These are phyloP conservation scores for Isabelozyma rhagii DNA, from an alignment of 805 yeast species.

Conservation along the genomic window DNA sequence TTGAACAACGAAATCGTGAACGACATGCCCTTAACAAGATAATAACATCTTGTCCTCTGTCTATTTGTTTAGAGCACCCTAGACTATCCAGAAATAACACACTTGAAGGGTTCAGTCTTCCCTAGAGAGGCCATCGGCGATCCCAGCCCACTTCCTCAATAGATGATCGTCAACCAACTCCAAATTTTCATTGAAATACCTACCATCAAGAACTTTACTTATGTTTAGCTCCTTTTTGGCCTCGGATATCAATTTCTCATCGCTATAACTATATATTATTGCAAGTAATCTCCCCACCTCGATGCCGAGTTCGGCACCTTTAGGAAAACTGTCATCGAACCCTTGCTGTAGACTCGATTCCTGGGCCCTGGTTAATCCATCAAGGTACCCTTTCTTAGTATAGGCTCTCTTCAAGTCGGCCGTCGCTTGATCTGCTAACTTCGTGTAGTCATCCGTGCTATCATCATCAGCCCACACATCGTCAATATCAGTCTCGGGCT, in stretches of 20 bases:
- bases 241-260: constrained; percentile 17
- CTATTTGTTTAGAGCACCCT: background rate
- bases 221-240: constrained; percentile 58
- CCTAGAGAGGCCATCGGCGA: constrained; percentile 2
- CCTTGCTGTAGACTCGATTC: constrained; percentile 73
- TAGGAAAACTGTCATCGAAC: constrained; percentile 75
- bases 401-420: constrained; percentile 55
- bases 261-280: constrained; percentile 15
- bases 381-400: constrained; percentile 76
- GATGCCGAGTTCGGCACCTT: constrained; percentile 70
- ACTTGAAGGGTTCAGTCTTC: background rate
- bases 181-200: constrained; percentile 52
- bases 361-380: constrained; percentile 69
- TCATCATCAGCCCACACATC: constrained; percentile 34
- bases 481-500: constrained; percentile 7
- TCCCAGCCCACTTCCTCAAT: constrained; percentile 44
- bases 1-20: constrained; percentile 19
- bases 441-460: constrained; percentile 5
- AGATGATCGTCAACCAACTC: constrained; percentile 31
- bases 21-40: constrained; percentile 26
- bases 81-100: background rate
- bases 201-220: constrained; percentile 50
- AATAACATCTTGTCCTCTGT: background rate
- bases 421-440: constrained; percentile 5
- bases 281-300: constrained; percentile 66